These are phyloP conservation scores for Arthrinium puccinioides DNA, from an alignment of 2,329 filamentous ascomycete species.

Conservation along the genomic window DNA sequence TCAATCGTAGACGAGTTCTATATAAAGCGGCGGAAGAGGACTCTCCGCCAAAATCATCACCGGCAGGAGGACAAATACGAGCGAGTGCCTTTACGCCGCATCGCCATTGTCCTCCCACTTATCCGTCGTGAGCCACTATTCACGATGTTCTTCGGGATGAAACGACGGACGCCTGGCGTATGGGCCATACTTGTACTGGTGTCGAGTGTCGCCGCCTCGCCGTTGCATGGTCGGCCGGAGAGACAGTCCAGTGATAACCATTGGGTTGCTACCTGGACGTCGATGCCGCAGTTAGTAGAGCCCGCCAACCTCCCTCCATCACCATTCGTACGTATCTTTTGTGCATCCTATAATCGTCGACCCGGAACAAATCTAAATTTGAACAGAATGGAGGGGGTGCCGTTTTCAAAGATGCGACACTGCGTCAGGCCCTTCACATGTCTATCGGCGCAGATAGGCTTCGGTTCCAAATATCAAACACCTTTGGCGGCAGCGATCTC, in stretches of 20 bases:
- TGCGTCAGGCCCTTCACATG: slow-evolving; percentile 59
- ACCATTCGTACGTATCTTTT: slow-evolving; percentile 42
- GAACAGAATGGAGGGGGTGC: slow-evolving; percentile 26
- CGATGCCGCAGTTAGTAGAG: slow-evolving; percentile 61
- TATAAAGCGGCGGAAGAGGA: too few relatives aligned
- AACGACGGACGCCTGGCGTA: too few relatives aligned
- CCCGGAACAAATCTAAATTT: background rate
- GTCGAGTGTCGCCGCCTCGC: too few relatives aligned
- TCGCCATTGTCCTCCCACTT: too few relatives aligned
- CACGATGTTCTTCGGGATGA: too few relatives aligned
- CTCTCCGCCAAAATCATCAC: too few relatives aligned
- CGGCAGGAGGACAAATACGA: too few relatives aligned
- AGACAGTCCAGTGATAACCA: slow-evolving; percentile 36
- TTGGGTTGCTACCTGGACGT: slow-evolving; percentile 59
- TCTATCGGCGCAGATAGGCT: slow-evolving; percentile 49
- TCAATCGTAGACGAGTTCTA: too few relatives aligned
- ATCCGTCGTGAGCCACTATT: too few relatives aligned
- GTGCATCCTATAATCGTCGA: background rate
- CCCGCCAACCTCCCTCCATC: slow-evolving; percentile 51
- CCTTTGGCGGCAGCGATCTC: slow-evolving; percentile 53
- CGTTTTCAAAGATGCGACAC: slow-evolving; percentile 55
- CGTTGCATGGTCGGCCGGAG: too few relatives aligned
- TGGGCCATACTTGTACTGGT: too few relatives aligned
- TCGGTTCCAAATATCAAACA: slow-evolving; percentile 58
- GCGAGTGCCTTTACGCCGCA: too few relatives aligned